Conservation (phyloP, 129 eudicot species). For the Flaveria sonorensis region DNA sequence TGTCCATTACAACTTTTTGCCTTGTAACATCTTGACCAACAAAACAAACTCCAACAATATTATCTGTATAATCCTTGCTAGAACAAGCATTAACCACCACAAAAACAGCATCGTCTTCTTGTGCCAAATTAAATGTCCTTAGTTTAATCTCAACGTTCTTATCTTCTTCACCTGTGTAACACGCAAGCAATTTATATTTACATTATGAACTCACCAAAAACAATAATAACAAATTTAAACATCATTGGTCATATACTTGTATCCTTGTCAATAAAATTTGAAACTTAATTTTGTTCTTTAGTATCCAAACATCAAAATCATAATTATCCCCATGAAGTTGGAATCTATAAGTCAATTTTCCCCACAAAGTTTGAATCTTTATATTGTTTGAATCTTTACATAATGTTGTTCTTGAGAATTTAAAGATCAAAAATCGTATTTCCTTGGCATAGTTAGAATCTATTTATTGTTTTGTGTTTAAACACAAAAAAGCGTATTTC, state of each 20-base stretch:
- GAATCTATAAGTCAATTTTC: background rate
- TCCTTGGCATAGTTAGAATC: background rate
- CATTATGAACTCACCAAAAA: background rate
- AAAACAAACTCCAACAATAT: slow-evolving; percentile 88
- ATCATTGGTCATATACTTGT: slow-evolving; percentile 4
- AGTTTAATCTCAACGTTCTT: slow-evolving; percentile 82
- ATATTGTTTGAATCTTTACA: background rate
- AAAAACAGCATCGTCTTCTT: slow-evolving; percentile 57
- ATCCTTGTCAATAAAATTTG: background rate
- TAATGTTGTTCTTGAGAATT: background rate
- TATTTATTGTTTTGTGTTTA: background rate
- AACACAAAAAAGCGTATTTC: background rate
- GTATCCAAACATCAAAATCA: slow-evolving; percentile 10
- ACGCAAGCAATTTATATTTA: slow-evolving; percentile 18
- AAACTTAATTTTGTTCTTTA: background rate
- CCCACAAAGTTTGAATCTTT: background rate
- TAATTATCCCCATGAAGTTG: background rate
- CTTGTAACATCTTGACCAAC: slow-evolving; percentile 94
- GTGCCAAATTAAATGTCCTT: slow-evolving; percentile 60
- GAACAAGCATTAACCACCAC: slow-evolving; percentile 93
- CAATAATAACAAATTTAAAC: background rate
- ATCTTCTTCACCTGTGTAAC: slow-evolving; percentile 83
- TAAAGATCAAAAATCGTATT: background rate
- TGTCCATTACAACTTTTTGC: slow-evolving; percentile 83
- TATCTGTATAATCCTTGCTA: slow-evolving; percentile 70